phyloP scores from a whole-genome alignment of 768 basidiomycete species.

The Ephemerocybe angulata region DNA sequence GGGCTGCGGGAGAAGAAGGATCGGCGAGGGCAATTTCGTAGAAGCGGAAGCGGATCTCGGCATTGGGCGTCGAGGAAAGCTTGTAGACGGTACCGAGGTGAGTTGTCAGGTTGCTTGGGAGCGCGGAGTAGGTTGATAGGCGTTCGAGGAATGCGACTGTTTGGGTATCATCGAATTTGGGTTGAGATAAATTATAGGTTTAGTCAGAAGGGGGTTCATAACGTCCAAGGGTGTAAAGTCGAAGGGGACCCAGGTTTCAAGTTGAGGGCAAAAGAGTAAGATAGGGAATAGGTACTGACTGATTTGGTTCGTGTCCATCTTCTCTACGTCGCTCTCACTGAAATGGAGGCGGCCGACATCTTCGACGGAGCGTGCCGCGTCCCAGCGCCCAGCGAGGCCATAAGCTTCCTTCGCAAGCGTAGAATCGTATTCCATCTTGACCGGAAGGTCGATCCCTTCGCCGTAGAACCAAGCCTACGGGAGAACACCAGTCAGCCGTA shows the following conservation, averaged over 20 bases:
- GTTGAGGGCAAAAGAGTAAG: neutral
- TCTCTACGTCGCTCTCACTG: slow-evolving; percentile 52
- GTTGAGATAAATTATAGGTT: too few relatives aligned
- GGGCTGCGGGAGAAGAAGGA: slow-evolving; percentile 43
- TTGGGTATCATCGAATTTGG: too few relatives aligned
- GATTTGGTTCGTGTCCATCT: slow-evolving; percentile 74
- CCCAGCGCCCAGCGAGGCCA: slow-evolving; percentile 71
- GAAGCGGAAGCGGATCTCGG: slow-evolving; percentile 76
- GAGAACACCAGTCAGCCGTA: neutral
- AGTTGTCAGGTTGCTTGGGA: slow-evolving; percentile 56
- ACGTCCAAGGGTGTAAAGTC: too few relatives aligned
- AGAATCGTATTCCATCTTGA: slow-evolving; percentile 69
- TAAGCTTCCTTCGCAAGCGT: slow-evolving; percentile 69
- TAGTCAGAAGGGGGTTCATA: too few relatives aligned
- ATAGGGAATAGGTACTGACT: slow-evolving; percentile 35
- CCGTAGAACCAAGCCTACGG: slow-evolving; percentile 78
- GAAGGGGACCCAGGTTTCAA: too few relatives aligned
- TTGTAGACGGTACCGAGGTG: slow-evolving; percentile 57
- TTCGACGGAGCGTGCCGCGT: slow-evolving; percentile 48
- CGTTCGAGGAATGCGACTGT: slow-evolving; percentile 83
- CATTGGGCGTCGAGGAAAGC: slow-evolving; percentile 55
- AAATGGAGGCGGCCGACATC: slow-evolving; percentile 52
- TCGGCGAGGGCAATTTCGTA: slow-evolving; percentile 66
- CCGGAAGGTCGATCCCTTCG: slow-evolving; percentile 70
- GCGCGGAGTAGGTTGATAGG: slow-evolving; percentile 56